A percentile compares a stretch with the other conserved stretches of the same genome.
Evolutionary conservation across 2,329 filamentous ascomycete genomes (phyloP).

Genomic region (Cercospora sp.): DNA sequence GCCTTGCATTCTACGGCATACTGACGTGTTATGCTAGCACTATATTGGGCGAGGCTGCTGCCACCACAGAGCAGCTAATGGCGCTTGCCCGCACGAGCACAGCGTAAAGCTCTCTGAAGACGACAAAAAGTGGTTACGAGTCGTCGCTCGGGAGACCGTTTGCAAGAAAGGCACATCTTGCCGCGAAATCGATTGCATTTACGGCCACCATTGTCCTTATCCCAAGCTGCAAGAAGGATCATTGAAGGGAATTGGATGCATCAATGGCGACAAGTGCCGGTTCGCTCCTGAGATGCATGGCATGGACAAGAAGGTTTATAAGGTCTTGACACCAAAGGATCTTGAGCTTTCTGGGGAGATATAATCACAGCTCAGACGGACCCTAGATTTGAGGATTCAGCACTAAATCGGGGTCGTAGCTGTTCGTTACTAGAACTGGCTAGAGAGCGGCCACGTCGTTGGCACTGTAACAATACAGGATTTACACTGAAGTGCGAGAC

Average conservation of each 20-base stretch:
- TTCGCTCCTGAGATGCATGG: slow-evolving; percentile 60
- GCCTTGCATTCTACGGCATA: neutral
- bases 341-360: slow-evolving; percentile 16
- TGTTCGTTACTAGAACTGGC: neutral
- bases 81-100: slow-evolving; percentile 59
- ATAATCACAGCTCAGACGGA: neutral
- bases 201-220: slow-evolving; percentile 63
- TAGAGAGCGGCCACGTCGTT: neutral
- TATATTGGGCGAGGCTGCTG: slow-evolving; percentile 59
- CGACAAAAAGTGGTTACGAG: slow-evolving; percentile 56
- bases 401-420: neutral
- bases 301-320: slow-evolving; percentile 59
- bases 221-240: slow-evolving; percentile 43
- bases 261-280: slow-evolving; percentile 59
- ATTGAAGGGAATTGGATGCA: slow-evolving; percentile 56
- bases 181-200: slow-evolving; percentile 62
- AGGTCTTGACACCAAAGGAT: slow-evolving; percentile 40
- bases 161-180: slow-evolving; percentile 60
- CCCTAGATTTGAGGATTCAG: slow-evolving; percentile 1
- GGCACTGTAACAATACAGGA: neutral
- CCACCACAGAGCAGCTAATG: slow-evolving; percentile 50
- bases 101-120: slow-evolving; percentile 54
- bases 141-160: slow-evolving; percentile 64
- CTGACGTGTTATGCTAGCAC: slow-evolving; percentile 36
- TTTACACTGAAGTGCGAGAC: neutral